Percentiles rank a stretch among this genome's conserved stretches.
Conservation (phyloP, 306 rosid species). For the Vigna trinervia region DNA sequence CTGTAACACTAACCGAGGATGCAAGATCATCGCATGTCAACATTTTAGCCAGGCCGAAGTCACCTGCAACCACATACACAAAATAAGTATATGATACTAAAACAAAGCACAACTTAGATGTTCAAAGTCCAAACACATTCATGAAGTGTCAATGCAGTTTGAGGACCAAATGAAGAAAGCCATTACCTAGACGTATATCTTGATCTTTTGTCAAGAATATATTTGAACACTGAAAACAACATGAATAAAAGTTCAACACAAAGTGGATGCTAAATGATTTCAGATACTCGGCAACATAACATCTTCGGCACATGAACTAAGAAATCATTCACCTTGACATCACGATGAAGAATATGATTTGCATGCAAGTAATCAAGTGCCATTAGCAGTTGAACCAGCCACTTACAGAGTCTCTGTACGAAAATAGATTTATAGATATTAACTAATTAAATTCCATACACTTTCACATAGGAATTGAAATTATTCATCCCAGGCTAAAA, state of each 20-base stretch:
- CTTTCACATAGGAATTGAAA: constrained; percentile 33
- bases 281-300: constrained; percentile 34
- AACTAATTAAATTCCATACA: background rate
- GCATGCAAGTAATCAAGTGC: constrained; percentile 93
- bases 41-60: constrained; percentile 94
- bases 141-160: constrained; percentile 16
- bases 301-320: constrained; percentile 23
- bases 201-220: constrained; percentile 95
- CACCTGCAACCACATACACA: constrained; percentile 66
- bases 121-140: background rate
- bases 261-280: constrained; percentile 17
- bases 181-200: constrained; percentile 88
- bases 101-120: constrained; percentile 20
- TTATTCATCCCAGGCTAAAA: background rate
- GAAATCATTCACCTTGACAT: constrained; percentile 79
- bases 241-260: constrained; percentile 31
- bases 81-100: constrained; percentile 4
- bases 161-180: constrained; percentile 33
- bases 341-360: constrained; percentile 96
- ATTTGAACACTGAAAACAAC: constrained; percentile 83
- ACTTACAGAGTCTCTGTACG: constrained; percentile 82
- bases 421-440: constrained; percentile 24
- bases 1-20: constrained; percentile 71
- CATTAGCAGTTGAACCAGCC: constrained; percentile 96
- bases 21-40: constrained; percentile 96